Evolutionary conservation across 2,329 filamentous ascomycete genomes (phyloP).

Genomic region (Sclerotinia sclerotiorum): DNA sequence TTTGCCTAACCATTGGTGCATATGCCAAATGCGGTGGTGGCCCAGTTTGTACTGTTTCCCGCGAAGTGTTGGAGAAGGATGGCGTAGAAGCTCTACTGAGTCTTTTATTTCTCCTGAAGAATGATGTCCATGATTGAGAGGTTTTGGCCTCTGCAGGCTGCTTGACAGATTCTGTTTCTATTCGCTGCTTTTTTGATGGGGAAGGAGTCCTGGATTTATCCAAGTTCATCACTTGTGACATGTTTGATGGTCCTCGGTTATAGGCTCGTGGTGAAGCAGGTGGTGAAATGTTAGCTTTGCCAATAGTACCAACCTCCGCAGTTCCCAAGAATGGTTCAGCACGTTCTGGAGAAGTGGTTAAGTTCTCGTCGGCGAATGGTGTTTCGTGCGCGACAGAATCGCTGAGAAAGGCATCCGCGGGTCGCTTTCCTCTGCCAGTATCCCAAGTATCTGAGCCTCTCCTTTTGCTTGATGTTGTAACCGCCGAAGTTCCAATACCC

Average conservation of each 20-base stretch:
- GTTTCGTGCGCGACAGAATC: conserved; percentile 28
- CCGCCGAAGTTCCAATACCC: conserved; percentile 55
- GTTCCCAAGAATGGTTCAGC: conserved; percentile 47
- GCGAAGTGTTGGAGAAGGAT: conserved; percentile 88
- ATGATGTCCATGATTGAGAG: conserved; percentile 62
- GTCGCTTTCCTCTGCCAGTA: conserved; percentile 40
- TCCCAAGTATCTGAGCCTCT: conserved; percentile 46
- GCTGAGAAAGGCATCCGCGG: conserved; percentile 31
- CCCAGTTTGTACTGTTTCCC: conserved; percentile 71
- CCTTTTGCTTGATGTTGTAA: conserved; percentile 58
- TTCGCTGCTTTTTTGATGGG: conserved; percentile 38
- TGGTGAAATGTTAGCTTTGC: conserved; percentile 48
- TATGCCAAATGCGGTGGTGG: conserved; percentile 31
- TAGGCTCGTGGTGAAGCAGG: conserved; percentile 49
- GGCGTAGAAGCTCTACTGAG: conserved; percentile 56
- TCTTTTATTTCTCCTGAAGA: conserved; percentile 62
- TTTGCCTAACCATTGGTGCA: conserved; percentile 31
- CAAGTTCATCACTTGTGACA: conserved; percentile 54
- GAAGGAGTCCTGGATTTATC: conserved; percentile 45
- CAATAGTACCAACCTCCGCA: conserved; percentile 50
- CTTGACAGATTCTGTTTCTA: conserved; percentile 37
- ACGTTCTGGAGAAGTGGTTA: conserved; percentile 37
- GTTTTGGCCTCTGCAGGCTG: conserved; percentile 54
- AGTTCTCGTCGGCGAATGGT: conserved; percentile 11
- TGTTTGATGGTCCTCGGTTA: conserved; percentile 45